Percentiles rank a stretch among this genome's conserved stretches.
Conservation (phyloP, 768 basidiomycete species). For the Kwoniella sp. region DNA sequence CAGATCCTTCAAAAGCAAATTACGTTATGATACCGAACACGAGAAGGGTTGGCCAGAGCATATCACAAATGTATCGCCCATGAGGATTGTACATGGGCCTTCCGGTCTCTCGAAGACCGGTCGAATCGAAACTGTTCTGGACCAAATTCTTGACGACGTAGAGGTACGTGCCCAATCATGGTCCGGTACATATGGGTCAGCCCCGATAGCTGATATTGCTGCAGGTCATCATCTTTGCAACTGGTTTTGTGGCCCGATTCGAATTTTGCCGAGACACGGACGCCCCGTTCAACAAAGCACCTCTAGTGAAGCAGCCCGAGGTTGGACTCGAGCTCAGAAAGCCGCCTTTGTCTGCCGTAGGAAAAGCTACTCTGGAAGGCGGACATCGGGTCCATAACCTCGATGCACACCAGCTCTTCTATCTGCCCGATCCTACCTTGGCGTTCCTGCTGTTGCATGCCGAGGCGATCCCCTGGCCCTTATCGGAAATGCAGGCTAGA, state of each 20-base stretch:
- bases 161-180: slow-evolving; percentile 2
- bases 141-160: slow-evolving; percentile 13
- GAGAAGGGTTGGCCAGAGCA: slow-evolving; percentile 12
- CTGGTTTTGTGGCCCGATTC: slow-evolving; percentile 11
- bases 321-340: neutral
- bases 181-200: neutral
- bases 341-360: neutral
- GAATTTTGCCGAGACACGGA: slow-evolving; percentile 15
- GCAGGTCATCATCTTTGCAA: slow-evolving; percentile 18
- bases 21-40: slow-evolving; percentile 16
- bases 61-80: slow-evolving; percentile 14
- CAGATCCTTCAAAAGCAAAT: slow-evolving; percentile 11
- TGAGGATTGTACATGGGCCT: slow-evolving; percentile 6
- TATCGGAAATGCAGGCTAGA: slow-evolving; percentile 19
- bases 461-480: slow-evolving; percentile 16
- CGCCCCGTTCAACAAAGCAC: slow-evolving; percentile 11
- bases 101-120: slow-evolving; percentile 8
- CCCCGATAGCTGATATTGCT: neutral
- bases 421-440: slow-evolving; percentile 15
- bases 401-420: slow-evolving; percentile 18
- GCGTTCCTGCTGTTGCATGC: slow-evolving; percentile 15
- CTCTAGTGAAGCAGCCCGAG: slow-evolving; percentile 4
- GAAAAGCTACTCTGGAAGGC: slow-evolving; percentile 7
- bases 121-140: slow-evolving; percentile 7
- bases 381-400: slow-evolving; percentile 17